These are phyloP conservation scores for Clonostachys byssicola DNA, from an alignment of 2,329 filamentous ascomycete genomes.

Conservation along the genomic window DNA sequence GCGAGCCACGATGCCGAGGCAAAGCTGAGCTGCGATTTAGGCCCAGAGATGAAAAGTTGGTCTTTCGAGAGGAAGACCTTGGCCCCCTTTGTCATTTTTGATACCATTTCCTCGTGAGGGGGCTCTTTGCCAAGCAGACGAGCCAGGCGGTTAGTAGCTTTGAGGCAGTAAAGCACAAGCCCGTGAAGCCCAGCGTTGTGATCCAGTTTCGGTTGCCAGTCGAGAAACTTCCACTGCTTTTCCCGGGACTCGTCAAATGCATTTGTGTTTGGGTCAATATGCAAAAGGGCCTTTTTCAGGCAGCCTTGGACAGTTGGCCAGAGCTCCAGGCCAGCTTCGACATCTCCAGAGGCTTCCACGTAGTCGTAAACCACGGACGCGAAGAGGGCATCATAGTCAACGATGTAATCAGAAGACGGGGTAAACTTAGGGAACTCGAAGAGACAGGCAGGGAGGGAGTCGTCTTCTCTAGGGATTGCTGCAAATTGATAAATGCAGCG, in stretches of 20 bases:
- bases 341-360: conserved; percentile 19
- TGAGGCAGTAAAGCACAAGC: conserved; percentile 18
- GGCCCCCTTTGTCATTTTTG: conserved; percentile 12
- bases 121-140: conserved; percentile 10
- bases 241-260: conserved; percentile 9
- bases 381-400: conserved; percentile 28
- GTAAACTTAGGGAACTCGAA: conserved; percentile 22
- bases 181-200: conserved; percentile 20
- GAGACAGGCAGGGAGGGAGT: conserved; percentile 23
- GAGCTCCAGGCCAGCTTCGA: conserved; percentile 15
- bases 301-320: conserved; percentile 22
- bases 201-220: conserved; percentile 19
- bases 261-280: conserved; percentile 12
- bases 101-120: conserved; percentile 11
- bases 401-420: conserved; percentile 24
- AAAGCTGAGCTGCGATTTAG: conserved; percentile 17
- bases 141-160: conserved; percentile 18
- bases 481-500: conserved; percentile 27
- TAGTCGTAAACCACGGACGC: conserved; percentile 23
- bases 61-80: conserved; percentile 9
- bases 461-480: conserved; percentile 20
- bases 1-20: conserved; percentile 22
- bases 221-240: conserved; percentile 21
- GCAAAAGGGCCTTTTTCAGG: conserved; percentile 14
- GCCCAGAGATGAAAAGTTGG: conserved; percentile 16